Base-by-base conservation (phyloP, 768 basidiomycete species). In the Lentinula edodes region DNA sequence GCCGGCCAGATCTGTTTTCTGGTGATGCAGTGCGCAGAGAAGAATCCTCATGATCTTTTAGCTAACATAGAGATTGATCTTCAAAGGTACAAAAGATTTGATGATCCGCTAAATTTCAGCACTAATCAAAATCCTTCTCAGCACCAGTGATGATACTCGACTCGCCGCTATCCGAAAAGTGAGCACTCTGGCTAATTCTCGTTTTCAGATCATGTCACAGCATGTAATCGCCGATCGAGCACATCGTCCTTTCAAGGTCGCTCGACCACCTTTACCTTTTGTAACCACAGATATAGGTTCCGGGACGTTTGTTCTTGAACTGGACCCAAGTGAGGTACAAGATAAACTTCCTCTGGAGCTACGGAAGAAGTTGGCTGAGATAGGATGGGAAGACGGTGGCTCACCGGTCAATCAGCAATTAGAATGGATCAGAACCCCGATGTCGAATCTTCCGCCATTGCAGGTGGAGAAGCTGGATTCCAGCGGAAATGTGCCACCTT, bases 231-330 rank as follows among this genome's bases (percentile, higher is more conserved):
- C 77, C 3, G 89, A 91, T 68, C 81, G 85, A 45, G 73, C 73
- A 0, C 84, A 84, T 65, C 81, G 88, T 23, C 85, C 89, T 0
- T 91, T 93, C 74, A 89, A 84, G 66, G 70, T 86, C 16, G 80
- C 85, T n/a, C 79, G 87, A n/a, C 82, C 79, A 8, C 86, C 86
- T 1, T 78, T 91, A n/a, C 75, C 86, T 0, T 93, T 91, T 66
- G 81, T 90, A 12, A 82, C 89, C 0, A 89, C 88, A 0, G 89
- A 91, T 65, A 85, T 91, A 50, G 90, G 90, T 1, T 84, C 86
- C 1, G 82, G 74, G 61, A 70, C 76, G 9, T 90, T 83, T 65
- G 75, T 87, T 2, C 78, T 76, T 32, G 79, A 81, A 34, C 83
- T 87, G 58, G 83, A 82, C 60, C 66, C 73, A 0, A 78, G 79